Evolutionary conservation across 2,329 filamentous ascomycete genomes (phyloP).

Genomic region (Didymella sp.): DNA sequence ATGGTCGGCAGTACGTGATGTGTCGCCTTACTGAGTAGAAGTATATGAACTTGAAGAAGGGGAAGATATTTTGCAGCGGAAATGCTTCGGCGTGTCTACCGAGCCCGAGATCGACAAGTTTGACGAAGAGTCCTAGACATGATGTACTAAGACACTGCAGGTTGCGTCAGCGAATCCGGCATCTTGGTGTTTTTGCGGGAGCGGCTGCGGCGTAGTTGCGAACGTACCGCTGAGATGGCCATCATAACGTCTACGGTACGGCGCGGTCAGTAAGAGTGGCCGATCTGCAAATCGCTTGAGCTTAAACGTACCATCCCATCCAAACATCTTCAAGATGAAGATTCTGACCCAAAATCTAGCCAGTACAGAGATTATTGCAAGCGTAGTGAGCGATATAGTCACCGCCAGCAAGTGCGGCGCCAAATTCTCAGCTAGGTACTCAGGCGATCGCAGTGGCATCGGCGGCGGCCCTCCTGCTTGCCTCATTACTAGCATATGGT

Average conservation of each 20-base stretch:
- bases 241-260: background rate
- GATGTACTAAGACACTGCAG: background rate
- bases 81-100: background rate
- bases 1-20: background rate
- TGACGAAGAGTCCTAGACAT: background rate
- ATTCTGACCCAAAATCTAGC: background rate
- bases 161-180: background rate
- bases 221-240: background rate
- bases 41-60: background rate
- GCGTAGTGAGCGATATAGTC: background rate
- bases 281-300: background rate
- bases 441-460: conserved; percentile 11
- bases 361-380: background rate
- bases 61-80: background rate
- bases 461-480: background rate
- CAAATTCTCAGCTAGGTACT: conserved; percentile 24
- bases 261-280: background rate
- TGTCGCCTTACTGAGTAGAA: background rate
- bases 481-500: background rate
- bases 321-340: background rate
- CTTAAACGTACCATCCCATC: background rate
- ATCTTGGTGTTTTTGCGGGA: background rate
- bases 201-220: background rate
- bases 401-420: background rate
- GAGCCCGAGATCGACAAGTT: background rate